A percentile compares a stretch with the other conserved stretches of the same genome.
phyloP scores from a whole-genome alignment of 495 filamentous ascomycete species.

The Talaromyces adpressus region DNA sequence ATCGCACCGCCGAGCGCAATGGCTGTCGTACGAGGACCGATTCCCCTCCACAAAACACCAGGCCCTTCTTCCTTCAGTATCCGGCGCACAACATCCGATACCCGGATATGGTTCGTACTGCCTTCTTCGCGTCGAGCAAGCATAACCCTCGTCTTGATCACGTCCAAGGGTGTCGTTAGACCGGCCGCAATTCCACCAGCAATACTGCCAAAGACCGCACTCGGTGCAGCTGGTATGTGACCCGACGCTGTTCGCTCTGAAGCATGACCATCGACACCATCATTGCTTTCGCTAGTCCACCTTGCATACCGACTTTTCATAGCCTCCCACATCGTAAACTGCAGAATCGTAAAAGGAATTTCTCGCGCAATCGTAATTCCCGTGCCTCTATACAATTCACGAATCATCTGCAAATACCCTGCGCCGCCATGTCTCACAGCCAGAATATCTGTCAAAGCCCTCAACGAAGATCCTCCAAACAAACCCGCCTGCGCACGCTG shows the following conservation, averaged over 20 bases:
- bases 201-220: conserved; percentile 76
- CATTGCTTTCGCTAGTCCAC: conserved; percentile 9
- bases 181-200: conserved; percentile 82
- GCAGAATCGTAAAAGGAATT: conserved; percentile 93
- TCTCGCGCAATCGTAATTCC: conserved; percentile 87
- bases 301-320: conserved; percentile 59
- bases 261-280: background rate
- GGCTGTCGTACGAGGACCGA: conserved; percentile 86
- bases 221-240: conserved; percentile 64
- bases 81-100: conserved; percentile 51
- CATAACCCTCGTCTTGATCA: conserved; percentile 96
- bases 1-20: conserved; percentile 91
- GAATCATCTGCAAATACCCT: conserved; percentile 54
- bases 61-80: conserved; percentile 66
- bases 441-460: conserved; percentile 64
- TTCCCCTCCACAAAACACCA: conserved; percentile 77
- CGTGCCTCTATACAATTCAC: conserved; percentile 86
- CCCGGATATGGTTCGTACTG: conserved; percentile 38
- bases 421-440: conserved; percentile 33
- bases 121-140: conserved; percentile 49
- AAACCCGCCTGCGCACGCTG: conserved; percentile 88
- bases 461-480: conserved; percentile 41
- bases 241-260: background rate
- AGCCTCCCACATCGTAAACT: conserved; percentile 95
- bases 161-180: conserved; percentile 88